These are phyloP conservation scores for Solioccasus polychromus DNA, from an alignment of 768 basidiomycete species.

Conservation along the genomic window DNA sequence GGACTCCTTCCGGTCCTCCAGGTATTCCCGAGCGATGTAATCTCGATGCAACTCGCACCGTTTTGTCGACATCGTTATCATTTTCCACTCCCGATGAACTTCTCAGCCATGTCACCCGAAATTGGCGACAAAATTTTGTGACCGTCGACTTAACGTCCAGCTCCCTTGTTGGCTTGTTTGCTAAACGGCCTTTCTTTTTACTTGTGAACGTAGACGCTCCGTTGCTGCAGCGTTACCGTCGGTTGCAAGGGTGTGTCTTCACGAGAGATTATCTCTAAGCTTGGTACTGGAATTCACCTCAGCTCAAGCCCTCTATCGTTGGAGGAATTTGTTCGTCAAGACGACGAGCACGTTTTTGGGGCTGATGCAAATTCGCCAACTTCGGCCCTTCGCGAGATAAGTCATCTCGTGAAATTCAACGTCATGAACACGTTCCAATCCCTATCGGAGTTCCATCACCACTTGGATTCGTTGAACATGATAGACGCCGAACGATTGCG, in stretches of 20 bases:
- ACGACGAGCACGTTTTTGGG: conserved; percentile 74
- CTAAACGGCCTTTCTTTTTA: conserved; percentile 88
- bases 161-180: conserved; percentile 61
- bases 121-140: conserved; percentile 81
- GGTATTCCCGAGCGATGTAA: conserved; percentile 9
- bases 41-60: conserved; percentile 21
- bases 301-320: conserved; percentile 41
- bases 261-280: neutral
- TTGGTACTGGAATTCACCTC: conserved; percentile 9
- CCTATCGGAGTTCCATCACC: conserved; percentile 48
- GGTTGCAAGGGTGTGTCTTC: conserved; percentile 49
- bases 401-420: conserved; percentile 56
- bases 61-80: conserved; percentile 9
- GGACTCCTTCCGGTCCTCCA: neutral
- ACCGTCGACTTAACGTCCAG: conserved; percentile 66
- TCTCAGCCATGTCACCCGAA: conserved; percentile 71
- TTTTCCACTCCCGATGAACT: conserved; percentile 53
- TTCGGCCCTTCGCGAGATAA: conserved; percentile 26
- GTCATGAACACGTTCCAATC: conserved; percentile 63
- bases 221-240: conserved; percentile 60
- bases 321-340: conserved; percentile 68
- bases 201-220: conserved; percentile 84
- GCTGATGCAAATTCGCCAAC: conserved; percentile 10
- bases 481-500: conserved; percentile 71
- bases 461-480: conserved; percentile 70